Conservation (phyloP, 148 eudicot species). For the Oxyria digyna region DNA sequence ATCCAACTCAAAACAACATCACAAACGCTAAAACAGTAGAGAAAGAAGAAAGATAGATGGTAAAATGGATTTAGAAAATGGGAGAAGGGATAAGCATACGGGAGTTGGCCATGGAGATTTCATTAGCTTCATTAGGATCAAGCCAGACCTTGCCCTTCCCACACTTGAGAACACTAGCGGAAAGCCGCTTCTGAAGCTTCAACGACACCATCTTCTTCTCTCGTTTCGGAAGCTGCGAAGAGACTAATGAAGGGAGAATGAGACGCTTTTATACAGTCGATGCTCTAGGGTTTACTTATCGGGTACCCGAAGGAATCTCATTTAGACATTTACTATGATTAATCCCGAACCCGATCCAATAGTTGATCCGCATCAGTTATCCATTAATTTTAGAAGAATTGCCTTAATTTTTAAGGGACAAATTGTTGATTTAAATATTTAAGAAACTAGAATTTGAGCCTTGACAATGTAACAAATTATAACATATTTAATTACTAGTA, state of each 20-base stretch:
- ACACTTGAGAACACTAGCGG: conserved; percentile 50
- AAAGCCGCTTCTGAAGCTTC: conserved; percentile 51
- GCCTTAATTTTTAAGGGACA: too few species aligned
- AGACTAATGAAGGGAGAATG: neutral
- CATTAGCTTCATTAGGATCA: conserved; percentile 40
- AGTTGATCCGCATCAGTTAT: neutral
- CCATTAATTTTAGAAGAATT: too few species aligned
- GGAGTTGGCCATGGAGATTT: conserved; percentile 58
- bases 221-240: neutral
- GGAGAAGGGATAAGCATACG: conserved; percentile 18
- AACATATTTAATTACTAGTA: too few species aligned
- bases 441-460: too few species aligned
- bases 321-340: too few species aligned
- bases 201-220: conserved; percentile 33
- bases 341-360: neutral
- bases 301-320: neutral
- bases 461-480: too few species aligned
- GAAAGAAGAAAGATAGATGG: neutral
- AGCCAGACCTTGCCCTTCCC: conserved; percentile 54
- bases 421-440: too few species aligned
- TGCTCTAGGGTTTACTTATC: conserved; percentile 3
- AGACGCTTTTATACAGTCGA: neutral
- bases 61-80: neutral
- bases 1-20: neutral
- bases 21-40: neutral